Evolutionary conservation across 176 grass and related monocot species (phyloP), one percentile per base, ranked within the genome.

Genomic region (Cenchrus purpureus): DNA sequence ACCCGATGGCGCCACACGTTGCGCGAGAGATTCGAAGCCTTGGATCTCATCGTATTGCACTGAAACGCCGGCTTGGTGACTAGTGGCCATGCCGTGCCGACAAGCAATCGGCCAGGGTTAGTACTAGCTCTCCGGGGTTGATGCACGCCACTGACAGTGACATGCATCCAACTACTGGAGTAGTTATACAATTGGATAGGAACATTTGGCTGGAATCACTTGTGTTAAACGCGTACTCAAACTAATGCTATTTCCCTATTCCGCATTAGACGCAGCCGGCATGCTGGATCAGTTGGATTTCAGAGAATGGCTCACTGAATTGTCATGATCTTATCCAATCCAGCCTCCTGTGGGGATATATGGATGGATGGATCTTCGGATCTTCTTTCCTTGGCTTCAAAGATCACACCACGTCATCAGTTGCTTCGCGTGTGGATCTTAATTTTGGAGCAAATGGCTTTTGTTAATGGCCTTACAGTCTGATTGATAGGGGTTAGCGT

Each of bases 341-440:
- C 79, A 76, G 19, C 65, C 52, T 71, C 54, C 19, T 4, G 16
- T 50, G 11, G 42, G 42, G 25, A 69, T 20, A 50, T 6, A 74
- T 64, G 31, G 71, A 46, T 74, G 48, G 14, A 81, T 56, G 14
- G 37, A 40, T 40, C 37, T 40, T 40, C 37, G 37, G 3, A 40
- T 40, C 37, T 86, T 66, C 51, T 52, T 70, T 70, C 37, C 78
- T 61, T 87, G 42, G 63, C 86, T 82, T 87, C 28, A 65, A 87
- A 87, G 85, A 62, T 52, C 42, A 44, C 32, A 25, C 12, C 71
- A 10, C 68, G 37, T 40, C 37, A 17, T 76, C 2, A 12, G 43
- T 87, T 87, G 72, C 86, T 87, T 87, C 79, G 72, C 86, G 86
- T 87, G 86, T 52, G 28, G 14, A 42, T 13, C 72, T 82, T 43